Conservation (phyloP, 306 rosid species). For the Ochetophila trinervis region DNA sequence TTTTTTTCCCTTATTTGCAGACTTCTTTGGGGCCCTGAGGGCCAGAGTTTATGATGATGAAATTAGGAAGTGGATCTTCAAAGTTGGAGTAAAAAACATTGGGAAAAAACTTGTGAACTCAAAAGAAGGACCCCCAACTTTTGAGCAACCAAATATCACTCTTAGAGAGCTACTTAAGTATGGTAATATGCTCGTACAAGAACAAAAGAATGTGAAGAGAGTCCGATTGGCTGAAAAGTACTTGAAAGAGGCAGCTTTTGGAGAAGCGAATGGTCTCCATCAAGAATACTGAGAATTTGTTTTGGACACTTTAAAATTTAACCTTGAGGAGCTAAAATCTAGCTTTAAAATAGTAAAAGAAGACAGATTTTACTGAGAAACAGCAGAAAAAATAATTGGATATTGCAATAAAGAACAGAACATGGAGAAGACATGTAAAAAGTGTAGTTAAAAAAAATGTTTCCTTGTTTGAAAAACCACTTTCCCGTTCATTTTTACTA, state of each 20-base stretch:
- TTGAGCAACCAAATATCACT: constrained; percentile 55
- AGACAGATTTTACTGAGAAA: too few species aligned
- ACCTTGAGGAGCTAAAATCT: background rate
- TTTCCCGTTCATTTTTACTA: too few species aligned
- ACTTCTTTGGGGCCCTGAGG: constrained; percentile 74
- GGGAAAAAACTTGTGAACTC: constrained; percentile 70
- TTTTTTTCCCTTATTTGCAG: constrained; percentile 23
- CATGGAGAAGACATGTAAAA: too few species aligned
- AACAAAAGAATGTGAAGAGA: constrained; percentile 83
- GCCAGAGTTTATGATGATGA: constrained; percentile 75
- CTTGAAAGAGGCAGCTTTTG: constrained; percentile 67
- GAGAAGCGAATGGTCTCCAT: constrained; percentile 69
- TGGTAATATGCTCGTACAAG: constrained; percentile 65
- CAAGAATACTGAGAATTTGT: constrained; percentile 48
- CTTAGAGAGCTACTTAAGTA: constrained; percentile 52
- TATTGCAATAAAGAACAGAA: too few species aligned
- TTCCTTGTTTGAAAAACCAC: too few species aligned
- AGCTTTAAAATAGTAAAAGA: too few species aligned
- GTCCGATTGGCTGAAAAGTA: constrained; percentile 65
- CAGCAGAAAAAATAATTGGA: too few species aligned
- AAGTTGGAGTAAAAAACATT: constrained; percentile 52
- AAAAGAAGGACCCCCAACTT: constrained; percentile 68
- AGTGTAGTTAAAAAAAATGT: too few species aligned
- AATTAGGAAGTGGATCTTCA: constrained; percentile 58
- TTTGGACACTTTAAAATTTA: constrained; percentile 49